Evolutionary conservation across 192 early-diverging fungal genomes (phyloP).

Genomic region (Entrophospora sp.): DNA sequence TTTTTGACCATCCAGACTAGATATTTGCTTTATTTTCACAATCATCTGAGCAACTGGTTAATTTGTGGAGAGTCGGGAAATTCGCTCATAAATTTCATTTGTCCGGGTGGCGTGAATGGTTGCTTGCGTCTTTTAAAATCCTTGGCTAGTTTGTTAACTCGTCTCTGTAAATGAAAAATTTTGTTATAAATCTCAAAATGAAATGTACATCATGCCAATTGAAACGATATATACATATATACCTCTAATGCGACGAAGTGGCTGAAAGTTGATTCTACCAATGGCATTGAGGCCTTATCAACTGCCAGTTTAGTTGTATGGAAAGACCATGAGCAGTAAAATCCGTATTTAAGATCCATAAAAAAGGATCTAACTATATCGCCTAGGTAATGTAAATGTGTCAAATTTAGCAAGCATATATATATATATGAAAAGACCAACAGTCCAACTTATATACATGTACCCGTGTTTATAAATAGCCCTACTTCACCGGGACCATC

Average conservation of each 20-base stretch:
- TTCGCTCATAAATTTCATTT: constrained; percentile 1
- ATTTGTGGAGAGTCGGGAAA: constrained; percentile 4
- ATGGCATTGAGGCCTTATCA: constrained; percentile 11
- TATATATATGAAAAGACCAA: too few relatives aligned
- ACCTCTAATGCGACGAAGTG: constrained; percentile 19
- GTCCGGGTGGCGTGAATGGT: not conserved
- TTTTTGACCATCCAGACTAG: too few relatives aligned
- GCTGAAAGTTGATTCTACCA: constrained; percentile 13
- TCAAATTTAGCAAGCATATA: not conserved
- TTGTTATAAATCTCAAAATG: not conserved
- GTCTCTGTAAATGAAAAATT: not conserved
- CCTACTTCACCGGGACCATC: not conserved
- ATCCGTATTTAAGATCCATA: constrained; percentile 7
- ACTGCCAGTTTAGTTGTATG: not conserved
- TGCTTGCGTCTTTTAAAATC: not conserved
- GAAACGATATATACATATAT: not conserved
- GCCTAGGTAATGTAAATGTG: not conserved
- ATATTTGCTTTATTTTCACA: too few relatives aligned
- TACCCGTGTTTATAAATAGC: constrained; percentile 13
- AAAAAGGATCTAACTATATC: not conserved
- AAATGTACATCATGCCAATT: not conserved
- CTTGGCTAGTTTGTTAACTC: not conserved
- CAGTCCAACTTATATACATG: too few relatives aligned
- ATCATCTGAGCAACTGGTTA: too few relatives aligned
- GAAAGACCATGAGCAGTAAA: constrained; percentile 9